Base-by-base conservation (phyloP, 495 filamentous ascomycete species). In the Xylaria bambusicola region DNA sequence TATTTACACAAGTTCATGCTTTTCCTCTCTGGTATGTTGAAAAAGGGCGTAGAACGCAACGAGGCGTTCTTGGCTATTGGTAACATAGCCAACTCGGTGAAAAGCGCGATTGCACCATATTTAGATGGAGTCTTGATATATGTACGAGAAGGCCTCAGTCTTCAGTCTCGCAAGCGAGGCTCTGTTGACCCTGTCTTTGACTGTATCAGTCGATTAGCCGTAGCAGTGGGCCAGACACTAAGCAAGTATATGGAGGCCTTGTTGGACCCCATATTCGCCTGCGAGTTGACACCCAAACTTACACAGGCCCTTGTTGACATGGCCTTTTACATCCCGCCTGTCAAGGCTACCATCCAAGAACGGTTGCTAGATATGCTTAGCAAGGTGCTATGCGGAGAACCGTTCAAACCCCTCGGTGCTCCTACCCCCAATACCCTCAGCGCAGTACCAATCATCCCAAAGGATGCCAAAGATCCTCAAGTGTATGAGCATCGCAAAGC, bases 231-330 rank as follows among this genome's bases (percentile, higher is more conserved):
- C 21, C 96, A 98, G 77, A 89, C 93, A 1, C 83, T 99, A 60
- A 97, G 89, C 81, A 98, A 97, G 69, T 96, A 97, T 67, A 96
- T 99, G 89, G 92, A 97, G 65, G 89, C 91, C 17, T 75, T 98
- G 23, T 83, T 99, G 2, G 93, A 98, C 63, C 92, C 95, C 3
- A 97, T 99, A 60, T 98, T 99, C 73, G 91, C 91, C 17, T 99
- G 94, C 63, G 93, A 93, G 44, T 79, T 99, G 38, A 96, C 90
- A 54, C 88, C 91, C 62, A 91, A 94, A 50, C 82, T 99, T 18
- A 96, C 91, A 0, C 93, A 98, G 69, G 94, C 94, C 13, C 77
- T 99, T 49, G 92, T 97, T 20, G 94, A 98, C 68, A 96, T 99
- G 90, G 93, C 94, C 40, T 94, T 97, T 68, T 98, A 98, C 70